Conservation (phyloP, 2,329 filamentous ascomycete genomes). For the Hypoxylon sp. region DNA sequence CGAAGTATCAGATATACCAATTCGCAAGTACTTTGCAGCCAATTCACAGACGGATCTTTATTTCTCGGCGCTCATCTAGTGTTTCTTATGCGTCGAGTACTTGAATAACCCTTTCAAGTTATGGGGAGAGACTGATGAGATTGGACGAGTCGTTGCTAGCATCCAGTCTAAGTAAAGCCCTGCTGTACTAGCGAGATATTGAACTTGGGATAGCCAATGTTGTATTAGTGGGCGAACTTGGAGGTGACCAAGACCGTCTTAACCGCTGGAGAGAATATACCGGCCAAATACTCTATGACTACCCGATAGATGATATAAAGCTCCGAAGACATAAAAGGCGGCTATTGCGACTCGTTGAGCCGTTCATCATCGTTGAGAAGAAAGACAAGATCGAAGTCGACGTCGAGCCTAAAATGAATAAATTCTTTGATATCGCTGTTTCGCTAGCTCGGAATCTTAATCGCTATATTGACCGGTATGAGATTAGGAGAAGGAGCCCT, state of each 20-base stretch:
- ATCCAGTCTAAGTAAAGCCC: conserved; percentile 12
- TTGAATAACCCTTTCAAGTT: conserved; percentile 19
- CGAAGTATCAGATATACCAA: neutral
- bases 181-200: neutral
- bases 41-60: neutral
- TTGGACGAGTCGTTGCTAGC: conserved; percentile 1
- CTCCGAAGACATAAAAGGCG: neutral
- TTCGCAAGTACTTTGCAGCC: neutral
- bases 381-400: neutral
- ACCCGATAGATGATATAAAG: conserved; percentile 1
- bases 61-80: conserved; percentile 18
- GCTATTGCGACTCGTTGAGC: neutral
- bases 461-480: neutral
- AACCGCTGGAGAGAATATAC: conserved; percentile 3
- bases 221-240: conserved; percentile 4
- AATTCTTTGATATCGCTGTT: neutral
- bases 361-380: conserved; percentile 3
- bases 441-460: conserved; percentile 9
- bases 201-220: neutral
- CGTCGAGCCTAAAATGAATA: neutral
- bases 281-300: conserved; percentile 5
- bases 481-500: conserved; percentile 12
- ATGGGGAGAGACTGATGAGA: conserved; percentile 1
- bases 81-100: conserved; percentile 11
- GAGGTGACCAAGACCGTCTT: neutral